Percentiles rank a stretch among this genome's conserved stretches.
Evolutionary conservation across 1,139 yeast species (phyloP).

Genomic region (Suhomyces bolitotheri): DNA sequence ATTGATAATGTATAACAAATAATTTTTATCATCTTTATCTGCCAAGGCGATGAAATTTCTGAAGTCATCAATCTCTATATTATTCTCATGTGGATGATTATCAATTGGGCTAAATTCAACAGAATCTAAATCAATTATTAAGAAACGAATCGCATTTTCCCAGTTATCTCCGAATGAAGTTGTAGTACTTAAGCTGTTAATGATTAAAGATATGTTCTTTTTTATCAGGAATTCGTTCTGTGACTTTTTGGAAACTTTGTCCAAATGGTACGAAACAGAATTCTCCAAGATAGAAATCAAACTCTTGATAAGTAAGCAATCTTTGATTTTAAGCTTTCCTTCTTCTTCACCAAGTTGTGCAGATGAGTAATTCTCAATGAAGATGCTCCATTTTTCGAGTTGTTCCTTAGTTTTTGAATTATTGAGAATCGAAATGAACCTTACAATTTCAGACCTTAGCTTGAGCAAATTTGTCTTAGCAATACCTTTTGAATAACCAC

Average conservation of each 20-base stretch:
- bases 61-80: slow-evolving; percentile 23
- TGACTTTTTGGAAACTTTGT: neutral
- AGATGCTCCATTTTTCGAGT: slow-evolving; percentile 25
- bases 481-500: slow-evolving; percentile 22
- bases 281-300: slow-evolving; percentile 19
- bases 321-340: slow-evolving; percentile 11
- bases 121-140: slow-evolving; percentile 45
- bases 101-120: slow-evolving; percentile 20
- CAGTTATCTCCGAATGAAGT: slow-evolving; percentile 26
- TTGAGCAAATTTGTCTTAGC: slow-evolving; percentile 26
- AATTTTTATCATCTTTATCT: slow-evolving; percentile 19
- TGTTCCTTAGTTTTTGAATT: slow-evolving; percentile 17
- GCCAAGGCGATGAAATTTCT: slow-evolving; percentile 26
- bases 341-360: slow-evolving; percentile 21
- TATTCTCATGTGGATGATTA: slow-evolving; percentile 16
- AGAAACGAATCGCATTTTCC: slow-evolving; percentile 40
- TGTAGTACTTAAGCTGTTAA: slow-evolving; percentile 21
- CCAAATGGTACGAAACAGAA: neutral
- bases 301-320: slow-evolving; percentile 21
- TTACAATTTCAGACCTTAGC: slow-evolving; percentile 34
- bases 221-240: slow-evolving; percentile 1
- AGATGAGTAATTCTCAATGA: slow-evolving; percentile 24
- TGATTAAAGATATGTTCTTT: slow-evolving; percentile 13
- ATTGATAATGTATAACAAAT: slow-evolving; percentile 27
- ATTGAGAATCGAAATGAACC: slow-evolving; percentile 29